phyloP scores from a whole-genome alignment of 331 rosid genomes.

The Erythrophleum ivorense region DNA sequence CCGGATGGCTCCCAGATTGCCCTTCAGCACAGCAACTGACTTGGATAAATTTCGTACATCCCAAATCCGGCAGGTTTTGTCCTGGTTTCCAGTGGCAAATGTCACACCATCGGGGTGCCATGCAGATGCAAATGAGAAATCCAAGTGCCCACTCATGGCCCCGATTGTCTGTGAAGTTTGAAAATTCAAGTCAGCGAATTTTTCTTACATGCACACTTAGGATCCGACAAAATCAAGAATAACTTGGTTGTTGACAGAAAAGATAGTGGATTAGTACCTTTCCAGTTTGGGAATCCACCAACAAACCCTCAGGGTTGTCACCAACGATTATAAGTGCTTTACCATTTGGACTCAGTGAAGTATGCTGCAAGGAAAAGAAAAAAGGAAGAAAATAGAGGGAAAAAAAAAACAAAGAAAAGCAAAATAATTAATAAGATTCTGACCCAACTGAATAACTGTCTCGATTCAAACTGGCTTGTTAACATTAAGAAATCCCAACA shows the following conservation, averaged over 20 bases:
- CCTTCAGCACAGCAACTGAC: conserved; percentile 75
- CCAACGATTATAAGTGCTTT: conserved; percentile 73
- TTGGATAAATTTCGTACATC: conserved; percentile 72
- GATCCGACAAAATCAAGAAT: conserved; percentile 5
- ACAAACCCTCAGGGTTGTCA: conserved; percentile 72
- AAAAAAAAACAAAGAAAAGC: background rate
- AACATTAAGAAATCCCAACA: background rate
- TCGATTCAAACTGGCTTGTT: conserved; percentile 6
- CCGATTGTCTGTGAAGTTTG: conserved; percentile 34
- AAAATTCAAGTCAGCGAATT: background rate
- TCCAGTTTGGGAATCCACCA: conserved; percentile 88
- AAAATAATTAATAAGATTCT: background rate
- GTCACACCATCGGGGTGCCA: conserved; percentile 80
- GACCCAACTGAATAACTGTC: conserved; percentile 17
- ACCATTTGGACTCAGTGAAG: conserved; percentile 72
- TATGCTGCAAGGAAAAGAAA: conserved; percentile 57
- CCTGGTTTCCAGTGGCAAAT: conserved; percentile 89
- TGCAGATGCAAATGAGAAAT: conserved; percentile 82
- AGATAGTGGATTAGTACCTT: conserved; percentile 52
- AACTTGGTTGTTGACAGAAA: conserved; percentile 20
- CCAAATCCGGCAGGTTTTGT: conserved; percentile 87
- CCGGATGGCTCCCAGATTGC: conserved; percentile 82
- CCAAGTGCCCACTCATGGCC: conserved; percentile 65
- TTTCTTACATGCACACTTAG: conserved; percentile 15
- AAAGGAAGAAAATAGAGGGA: conserved; percentile 6